A percentile compares a stretch with the other conserved stretches of the same genome.
Evolutionary conservation across 441 rosid genomes (phyloP).

Genomic region (Aquilaria agallochum): DNA sequence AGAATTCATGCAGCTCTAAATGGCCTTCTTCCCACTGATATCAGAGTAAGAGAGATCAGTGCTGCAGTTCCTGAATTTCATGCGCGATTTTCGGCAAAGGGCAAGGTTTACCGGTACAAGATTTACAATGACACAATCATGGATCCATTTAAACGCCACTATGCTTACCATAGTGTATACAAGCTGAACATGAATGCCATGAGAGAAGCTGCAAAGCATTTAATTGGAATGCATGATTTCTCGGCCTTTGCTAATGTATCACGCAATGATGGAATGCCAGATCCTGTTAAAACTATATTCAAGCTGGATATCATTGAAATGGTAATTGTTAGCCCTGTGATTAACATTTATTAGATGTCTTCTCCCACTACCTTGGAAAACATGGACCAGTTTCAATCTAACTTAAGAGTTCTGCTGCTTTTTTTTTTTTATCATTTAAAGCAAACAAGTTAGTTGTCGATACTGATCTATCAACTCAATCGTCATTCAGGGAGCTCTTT

Average conservation of each 20-base stretch:
- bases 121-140: constrained; percentile 65
- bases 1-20: constrained; percentile 73
- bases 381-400: not conserved
- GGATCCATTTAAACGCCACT: constrained; percentile 77
- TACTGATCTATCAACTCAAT: constrained; percentile 6
- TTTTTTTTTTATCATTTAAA: not conserved
- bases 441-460: not conserved
- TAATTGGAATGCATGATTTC: constrained; percentile 71
- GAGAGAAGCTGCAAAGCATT: constrained; percentile 66
- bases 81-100: constrained; percentile 71
- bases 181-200: constrained; percentile 53
- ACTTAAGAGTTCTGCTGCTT: not conserved
- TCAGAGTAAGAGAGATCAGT: constrained; percentile 77
- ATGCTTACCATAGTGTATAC: constrained; percentile 58
- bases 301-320: constrained; percentile 56
- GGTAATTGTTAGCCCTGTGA: constrained; percentile 33
- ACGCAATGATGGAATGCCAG: constrained; percentile 53
- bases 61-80: constrained; percentile 75
- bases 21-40: constrained; percentile 80
- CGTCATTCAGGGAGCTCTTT: constrained; percentile 57
- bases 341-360: constrained; percentile 1
- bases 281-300: constrained; percentile 69
- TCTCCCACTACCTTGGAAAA: not conserved
- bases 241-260: constrained; percentile 85
- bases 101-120: constrained; percentile 82